Base-by-base conservation (phyloP, 805 yeast genomes). In the Saturnispora hagleri region DNA sequence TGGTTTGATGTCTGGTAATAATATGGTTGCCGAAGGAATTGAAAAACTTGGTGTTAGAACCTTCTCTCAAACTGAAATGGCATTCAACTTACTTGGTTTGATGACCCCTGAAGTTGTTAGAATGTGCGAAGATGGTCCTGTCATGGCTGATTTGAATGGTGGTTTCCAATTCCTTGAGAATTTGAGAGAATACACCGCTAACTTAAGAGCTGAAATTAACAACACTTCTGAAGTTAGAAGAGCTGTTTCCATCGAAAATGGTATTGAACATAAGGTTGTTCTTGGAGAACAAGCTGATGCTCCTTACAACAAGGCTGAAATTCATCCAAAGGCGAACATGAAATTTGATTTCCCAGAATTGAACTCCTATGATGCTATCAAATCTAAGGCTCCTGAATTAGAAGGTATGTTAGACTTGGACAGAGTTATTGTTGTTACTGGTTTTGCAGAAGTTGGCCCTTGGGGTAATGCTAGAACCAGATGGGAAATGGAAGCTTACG, bases 391-490 rank as follows among this genome's bases (percentile, higher is more conserved):
- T 56, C 83, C 88, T 52, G 83, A 87, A 52, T 77, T 93, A 63
- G 90, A 86, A 69, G 97, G 96, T 54, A 75, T 93, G 77, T 75
- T 93, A 60, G 97, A 93, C 67, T 82, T 91, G 66, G 97, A 90
- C 67, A 81, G 81, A 60, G 93, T 89, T 54, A 79, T 91, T 59
- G 99, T 93, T 58, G 91, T 93, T 55, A 91, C 99, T 46, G 99
- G 99, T 73, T 93, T 91, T 75, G 76, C 97, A 57, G 99, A 93
- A 74, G 98, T 93, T 61, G 95, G 97, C 67, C 99, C 99, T 64
- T 95, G 97, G 96, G 99, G 99, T 80, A 89, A 90, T 69, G 73
- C 99, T 38, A 86, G 98, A 79, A 93, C 99, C 52, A 82, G 99
- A 78, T 93, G 99, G 99, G 98, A 93, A 73, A 93, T 93, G 96